Conservation (phyloP, 257 asterid genomes). For the Petunia axillaris region DNA sequence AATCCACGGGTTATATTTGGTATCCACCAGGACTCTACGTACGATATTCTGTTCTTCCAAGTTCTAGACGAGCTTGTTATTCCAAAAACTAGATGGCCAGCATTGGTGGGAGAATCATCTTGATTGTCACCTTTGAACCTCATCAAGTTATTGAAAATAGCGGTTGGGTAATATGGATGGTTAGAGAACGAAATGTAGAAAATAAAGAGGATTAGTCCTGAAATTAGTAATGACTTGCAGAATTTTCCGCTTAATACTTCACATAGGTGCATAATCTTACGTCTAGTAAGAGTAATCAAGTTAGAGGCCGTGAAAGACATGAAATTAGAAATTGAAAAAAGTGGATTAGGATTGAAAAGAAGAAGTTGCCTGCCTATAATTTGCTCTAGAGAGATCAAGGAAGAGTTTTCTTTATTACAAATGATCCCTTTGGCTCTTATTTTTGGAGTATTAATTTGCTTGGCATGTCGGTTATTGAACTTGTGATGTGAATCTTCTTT, state of each 20-base stretch:
- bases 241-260: background rate
- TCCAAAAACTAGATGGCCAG: slow-evolving; percentile 43
- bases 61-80: slow-evolving; percentile 36
- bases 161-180: slow-evolving; percentile 27
- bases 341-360: too few relatives aligned
- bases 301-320: background rate
- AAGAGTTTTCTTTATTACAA: too few relatives aligned
- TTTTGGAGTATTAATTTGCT: too few relatives aligned
- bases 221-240: slow-evolving; percentile 30
- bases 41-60: slow-evolving; percentile 32
- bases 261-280: slow-evolving; percentile 15
- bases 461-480: background rate
- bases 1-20: slow-evolving; percentile 43
- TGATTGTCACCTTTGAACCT: slow-evolving; percentile 16
- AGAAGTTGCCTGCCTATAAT: too few relatives aligned
- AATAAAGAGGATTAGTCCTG: slow-evolving; percentile 16
- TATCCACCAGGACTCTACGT: slow-evolving; percentile 47
- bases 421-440: too few relatives aligned
- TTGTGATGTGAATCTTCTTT: background rate
- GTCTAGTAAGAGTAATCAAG: slow-evolving; percentile 19
- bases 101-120: slow-evolving; percentile 31
- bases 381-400: too few relatives aligned
- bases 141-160: background rate
- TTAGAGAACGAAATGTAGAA: slow-evolving; percentile 29
- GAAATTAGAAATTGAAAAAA: background rate